These are phyloP conservation scores for Collybiopsis luxurians DNA, from an alignment of 768 basidiomycete genomes.

Conservation along the genomic window DNA sequence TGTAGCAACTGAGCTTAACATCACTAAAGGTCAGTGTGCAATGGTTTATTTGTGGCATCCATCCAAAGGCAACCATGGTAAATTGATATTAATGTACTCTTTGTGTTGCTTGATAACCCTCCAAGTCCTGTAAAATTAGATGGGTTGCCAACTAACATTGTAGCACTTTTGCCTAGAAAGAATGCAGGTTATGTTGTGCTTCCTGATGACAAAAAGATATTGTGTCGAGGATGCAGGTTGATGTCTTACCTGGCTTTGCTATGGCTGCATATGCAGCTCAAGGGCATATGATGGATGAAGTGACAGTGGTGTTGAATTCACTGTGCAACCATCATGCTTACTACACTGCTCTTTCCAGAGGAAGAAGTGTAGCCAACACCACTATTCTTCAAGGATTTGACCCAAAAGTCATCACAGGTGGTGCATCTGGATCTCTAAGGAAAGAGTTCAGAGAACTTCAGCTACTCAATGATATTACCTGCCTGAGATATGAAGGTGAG, in stretches of 20 bases:
- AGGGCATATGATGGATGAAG: constrained; percentile 20
- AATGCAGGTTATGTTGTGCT: constrained; percentile 10
- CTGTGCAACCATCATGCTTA: constrained; percentile 21
- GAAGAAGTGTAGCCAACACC: constrained; percentile 18
- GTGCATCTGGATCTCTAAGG: constrained; percentile 7
- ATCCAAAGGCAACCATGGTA: constrained; percentile 2
- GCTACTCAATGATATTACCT: constrained; percentile 22
- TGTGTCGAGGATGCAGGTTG: constrained; percentile 19
- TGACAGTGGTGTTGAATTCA: too few relatives aligned
- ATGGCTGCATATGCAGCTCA: constrained; percentile 32
- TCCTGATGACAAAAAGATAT: constrained; percentile 16
- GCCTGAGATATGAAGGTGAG: neutral
- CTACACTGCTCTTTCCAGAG: constrained; percentile 29
- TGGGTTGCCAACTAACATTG: constrained; percentile 27
- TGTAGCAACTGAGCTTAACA: constrained; percentile 29
- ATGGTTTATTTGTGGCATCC: constrained; percentile 24
- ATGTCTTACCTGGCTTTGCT: constrained; percentile 24
- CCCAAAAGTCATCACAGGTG: constrained; percentile 8
- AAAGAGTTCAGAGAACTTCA: constrained; percentile 21
- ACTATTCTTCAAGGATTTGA: constrained; percentile 18
- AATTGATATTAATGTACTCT: constrained; percentile 24
- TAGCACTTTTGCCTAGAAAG: constrained; percentile 19
- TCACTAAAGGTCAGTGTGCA: constrained; percentile 30
- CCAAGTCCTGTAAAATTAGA: constrained; percentile 18
- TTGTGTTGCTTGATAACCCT: constrained; percentile 23